phyloP scores from a whole-genome alignment of 257 asterid species.

The Fraxinus cuspidata region DNA sequence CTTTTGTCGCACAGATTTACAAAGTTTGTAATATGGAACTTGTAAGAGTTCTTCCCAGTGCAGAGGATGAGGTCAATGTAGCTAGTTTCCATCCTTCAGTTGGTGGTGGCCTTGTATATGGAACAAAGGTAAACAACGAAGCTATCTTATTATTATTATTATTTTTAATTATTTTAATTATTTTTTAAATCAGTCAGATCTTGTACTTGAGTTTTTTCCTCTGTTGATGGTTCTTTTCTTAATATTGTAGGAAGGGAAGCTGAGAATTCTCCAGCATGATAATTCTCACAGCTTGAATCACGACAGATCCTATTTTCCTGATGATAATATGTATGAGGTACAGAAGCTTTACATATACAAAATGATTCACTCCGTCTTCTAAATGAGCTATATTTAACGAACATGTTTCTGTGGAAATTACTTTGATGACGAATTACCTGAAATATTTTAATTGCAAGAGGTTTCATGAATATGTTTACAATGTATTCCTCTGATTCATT shows the following conservation, averaged over 20 bases:
- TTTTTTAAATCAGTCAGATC: conserved; percentile 2
- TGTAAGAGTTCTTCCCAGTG: conserved; percentile 93
- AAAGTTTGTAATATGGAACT: conserved; percentile 95
- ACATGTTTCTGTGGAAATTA: background rate
- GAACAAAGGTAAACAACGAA: conserved; percentile 69
- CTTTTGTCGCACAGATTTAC: conserved; percentile 56
- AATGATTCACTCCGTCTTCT: background rate
- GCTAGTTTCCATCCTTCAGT: conserved; percentile 96
- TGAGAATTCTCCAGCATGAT: conserved; percentile 81
- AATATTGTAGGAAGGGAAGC: conserved; percentile 88
- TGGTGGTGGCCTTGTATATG: conserved; percentile 95
- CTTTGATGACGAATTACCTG: background rate
- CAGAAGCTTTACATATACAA: conserved; percentile 16
- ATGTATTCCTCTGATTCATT: too few species aligned
- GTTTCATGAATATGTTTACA: too few species aligned
- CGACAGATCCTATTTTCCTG: conserved; percentile 47
- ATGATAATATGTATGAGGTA: conserved; percentile 80
- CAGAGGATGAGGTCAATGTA: conserved; percentile 98
- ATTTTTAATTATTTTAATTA: background rate
- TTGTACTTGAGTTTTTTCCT: background rate
- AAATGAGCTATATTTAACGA: background rate
- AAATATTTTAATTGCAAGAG: too few species aligned
- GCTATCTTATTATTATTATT: background rate
- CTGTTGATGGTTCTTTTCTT: conserved; percentile 14
- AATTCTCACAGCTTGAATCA: conserved; percentile 50